A percentile compares a stretch with the other conserved stretches of the same genome.
These are phyloP conservation scores for Puccinia brachypodii DNA, from an alignment of 1,284 basidiomycete genomes.

Conservation along the genomic window DNA sequence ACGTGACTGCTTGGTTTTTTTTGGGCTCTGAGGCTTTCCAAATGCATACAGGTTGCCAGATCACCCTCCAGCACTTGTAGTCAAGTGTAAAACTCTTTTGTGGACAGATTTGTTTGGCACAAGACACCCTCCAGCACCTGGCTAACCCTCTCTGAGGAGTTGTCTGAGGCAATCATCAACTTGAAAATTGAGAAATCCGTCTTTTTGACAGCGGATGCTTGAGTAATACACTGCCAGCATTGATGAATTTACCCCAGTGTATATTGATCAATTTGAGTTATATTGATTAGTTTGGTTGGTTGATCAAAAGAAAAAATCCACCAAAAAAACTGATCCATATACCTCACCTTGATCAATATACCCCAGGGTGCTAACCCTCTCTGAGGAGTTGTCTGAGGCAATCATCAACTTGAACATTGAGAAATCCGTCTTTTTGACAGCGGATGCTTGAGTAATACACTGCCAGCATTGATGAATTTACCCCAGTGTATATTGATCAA, in stretches of 20 bases:
- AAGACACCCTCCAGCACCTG: background rate
- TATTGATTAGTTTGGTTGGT: too few relatives aligned
- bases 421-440: background rate
- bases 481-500: too few relatives aligned
- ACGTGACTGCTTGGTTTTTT: background rate
- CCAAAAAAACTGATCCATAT: too few relatives aligned
- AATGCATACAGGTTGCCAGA: background rate
- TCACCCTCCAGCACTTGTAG: conserved; percentile 13
- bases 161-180: conserved; percentile 25
- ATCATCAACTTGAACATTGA: conserved; percentile 26
- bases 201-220: background rate
- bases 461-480: too few relatives aligned
- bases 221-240: background rate
- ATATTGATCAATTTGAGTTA: too few relatives aligned
- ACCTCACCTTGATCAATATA: too few relatives aligned
- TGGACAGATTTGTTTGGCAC: background rate
- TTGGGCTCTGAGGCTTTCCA: background rate
- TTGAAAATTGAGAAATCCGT: conserved; percentile 10
- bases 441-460: background rate
- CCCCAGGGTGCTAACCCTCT: background rate
- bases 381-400: conserved; percentile 2
- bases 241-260: too few relatives aligned
- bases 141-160: background rate
- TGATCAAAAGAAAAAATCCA: too few relatives aligned
- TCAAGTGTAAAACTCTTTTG: background rate